Percentiles rank a stretch among this genome's conserved stretches.
Evolutionary conservation across 352 stramenopile species (phyloP).

Genomic region (Phytophthora colocasiae): DNA sequence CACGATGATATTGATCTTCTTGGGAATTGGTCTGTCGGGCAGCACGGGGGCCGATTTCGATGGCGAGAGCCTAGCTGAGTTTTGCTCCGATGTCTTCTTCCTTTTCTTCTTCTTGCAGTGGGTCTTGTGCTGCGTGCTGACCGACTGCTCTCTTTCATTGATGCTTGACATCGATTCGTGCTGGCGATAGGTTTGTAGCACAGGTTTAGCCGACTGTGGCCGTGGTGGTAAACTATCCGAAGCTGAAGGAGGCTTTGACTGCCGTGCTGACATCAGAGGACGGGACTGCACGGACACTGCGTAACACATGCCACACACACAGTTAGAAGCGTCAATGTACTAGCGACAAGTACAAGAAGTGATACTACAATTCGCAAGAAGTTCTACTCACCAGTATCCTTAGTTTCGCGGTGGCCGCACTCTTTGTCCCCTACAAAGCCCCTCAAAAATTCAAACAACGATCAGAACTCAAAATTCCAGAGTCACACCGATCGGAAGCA

Average conservation of each 20-base stretch:
- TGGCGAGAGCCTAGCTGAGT: slow-evolving; percentile 9
- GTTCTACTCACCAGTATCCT: slow-evolving; percentile 8
- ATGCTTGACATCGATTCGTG: neutral
- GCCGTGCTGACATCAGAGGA: slow-evolving; percentile 37
- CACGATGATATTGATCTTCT: slow-evolving; percentile 54
- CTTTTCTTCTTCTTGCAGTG: slow-evolving; percentile 27
- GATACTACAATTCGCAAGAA: too few species aligned
- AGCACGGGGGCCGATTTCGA: slow-evolving; percentile 28
- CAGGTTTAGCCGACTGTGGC: slow-evolving; percentile 60
- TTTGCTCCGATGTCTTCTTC: slow-evolving; percentile 9
- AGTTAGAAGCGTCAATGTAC: neutral
- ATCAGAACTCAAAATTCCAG: neutral
- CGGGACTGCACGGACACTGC: slow-evolving; percentile 18
- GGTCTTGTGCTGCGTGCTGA: slow-evolving; percentile 31
- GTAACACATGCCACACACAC: too few species aligned
- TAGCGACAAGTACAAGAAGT: neutral
- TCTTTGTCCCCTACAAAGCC: neutral
- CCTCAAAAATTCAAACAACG: neutral
- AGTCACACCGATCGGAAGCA: neutral
- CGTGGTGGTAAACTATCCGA: slow-evolving; percentile 29
- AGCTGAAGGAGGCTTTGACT: neutral
- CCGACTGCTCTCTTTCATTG: slow-evolving; percentile 1
- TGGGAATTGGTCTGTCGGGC: slow-evolving; percentile 8
- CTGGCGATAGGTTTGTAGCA: slow-evolving; percentile 33
- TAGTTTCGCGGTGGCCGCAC: neutral